Evolutionary conservation across 768 basidiomycete genomes (phyloP), one percentile per base, ranked within the genome.

Genomic region (Rhizopogon rudus): DNA sequence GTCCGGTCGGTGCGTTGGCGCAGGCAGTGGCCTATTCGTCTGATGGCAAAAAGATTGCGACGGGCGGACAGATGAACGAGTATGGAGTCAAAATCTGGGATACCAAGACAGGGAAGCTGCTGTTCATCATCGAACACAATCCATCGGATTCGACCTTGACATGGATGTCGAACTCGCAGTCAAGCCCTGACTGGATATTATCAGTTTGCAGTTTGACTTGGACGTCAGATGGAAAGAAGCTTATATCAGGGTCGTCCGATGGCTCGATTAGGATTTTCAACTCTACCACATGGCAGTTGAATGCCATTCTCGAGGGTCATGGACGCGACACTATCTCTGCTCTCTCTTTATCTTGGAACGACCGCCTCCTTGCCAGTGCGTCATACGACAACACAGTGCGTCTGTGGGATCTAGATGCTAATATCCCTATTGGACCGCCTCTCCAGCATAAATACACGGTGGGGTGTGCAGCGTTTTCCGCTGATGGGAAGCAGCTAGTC

Each of bases 11-110:
- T 33, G 57, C 48, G 12, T 5, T 56, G 61, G 43, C 28, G 16
- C 12, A 57, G 53, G 55, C 6, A 70, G 67, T 51, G 73, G 77
- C 57, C 60, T 70, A 77, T 51, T 64, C 61, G 17, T 43, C 53
- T 3, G 57, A 64, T 41, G 62, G 58, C 16, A 29, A 40, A 40
- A 45, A 35, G 10, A 44, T 65, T 10, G 52, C 58, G 40, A 53
- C n/a, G 1, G 40, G 40, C 7, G 40, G 40, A 40, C 7, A n/a
- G 0, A 40, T 35, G 35, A 9, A 40, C n/a, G 2, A 40, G 16
- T 7, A 40, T 40, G 40, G 40, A 1, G 7, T 40, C 6, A 40
- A 40, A 40, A 40, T 40, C 40, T 40, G 40, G 40, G 40, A 40
- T 40, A 6, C 40, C 16, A 40, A 40, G 16, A n/a, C 40, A 7